A percentile compares a stretch with the other conserved stretches of the same genome.
Evolutionary conservation across 306 rosid species (phyloP).

Genomic region (Mimosa bimucronata): DNA sequence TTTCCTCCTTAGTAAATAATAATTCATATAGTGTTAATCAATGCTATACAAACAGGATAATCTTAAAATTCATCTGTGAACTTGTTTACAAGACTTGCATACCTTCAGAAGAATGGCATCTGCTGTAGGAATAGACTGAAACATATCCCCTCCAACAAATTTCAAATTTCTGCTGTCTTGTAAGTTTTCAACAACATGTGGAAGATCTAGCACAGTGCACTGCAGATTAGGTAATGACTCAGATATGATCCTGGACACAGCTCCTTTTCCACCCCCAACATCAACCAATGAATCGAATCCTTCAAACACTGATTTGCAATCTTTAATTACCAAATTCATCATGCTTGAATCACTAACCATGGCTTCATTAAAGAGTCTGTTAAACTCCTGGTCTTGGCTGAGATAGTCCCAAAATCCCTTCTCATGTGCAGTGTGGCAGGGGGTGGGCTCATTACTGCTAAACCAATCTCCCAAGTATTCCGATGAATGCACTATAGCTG

Average conservation of each 20-base stretch:
- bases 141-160: slow-evolving; percentile 50
- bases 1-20: not conserved
- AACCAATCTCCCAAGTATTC: slow-evolving; percentile 50
- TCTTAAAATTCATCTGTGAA: not conserved
- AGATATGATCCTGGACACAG: slow-evolving; percentile 28
- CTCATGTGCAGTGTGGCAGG: slow-evolving; percentile 44
- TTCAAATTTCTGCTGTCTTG: slow-evolving; percentile 29
- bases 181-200: slow-evolving; percentile 36
- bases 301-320: slow-evolving; percentile 50
- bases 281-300: slow-evolving; percentile 49
- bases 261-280: slow-evolving; percentile 50
- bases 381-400: slow-evolving; percentile 35
- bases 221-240: slow-evolving; percentile 35
- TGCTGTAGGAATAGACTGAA: slow-evolving; percentile 44
- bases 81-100: not conserved
- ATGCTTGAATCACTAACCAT: slow-evolving; percentile 55
- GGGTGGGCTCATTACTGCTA: slow-evolving; percentile 18
- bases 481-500: slow-evolving; percentile 32
- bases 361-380: slow-evolving; percentile 43
- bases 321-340: slow-evolving; percentile 52
- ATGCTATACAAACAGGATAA: not conserved
- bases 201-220: slow-evolving; percentile 43
- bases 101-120: slow-evolving; percentile 48
- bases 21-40: not conserved
- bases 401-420: slow-evolving; percentile 43